A percentile compares a stretch with the other conserved stretches of the same genome.
These are phyloP conservation scores for Aspergillus eucalypticola DNA, from an alignment of 2,329 filamentous ascomycete genomes.

Conservation along the genomic window DNA sequence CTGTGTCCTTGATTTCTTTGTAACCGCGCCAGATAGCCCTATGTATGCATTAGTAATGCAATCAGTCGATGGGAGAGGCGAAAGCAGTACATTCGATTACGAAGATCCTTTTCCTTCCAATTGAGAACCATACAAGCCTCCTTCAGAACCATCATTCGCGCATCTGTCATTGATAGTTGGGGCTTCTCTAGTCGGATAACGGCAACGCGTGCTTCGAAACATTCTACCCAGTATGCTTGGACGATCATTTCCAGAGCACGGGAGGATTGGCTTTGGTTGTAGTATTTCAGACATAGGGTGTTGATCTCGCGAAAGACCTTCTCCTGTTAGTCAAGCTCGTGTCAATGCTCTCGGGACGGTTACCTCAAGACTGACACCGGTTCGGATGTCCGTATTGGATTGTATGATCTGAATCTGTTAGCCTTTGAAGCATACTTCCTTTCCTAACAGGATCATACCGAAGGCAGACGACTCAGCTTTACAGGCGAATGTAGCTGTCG, in stretches of 20 bases:
- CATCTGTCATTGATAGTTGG: conserved; percentile 48
- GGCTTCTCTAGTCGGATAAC: conserved; percentile 43
- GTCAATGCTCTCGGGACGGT: neutral
- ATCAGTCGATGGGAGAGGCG: no score
- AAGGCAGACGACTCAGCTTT: conserved; percentile 17
- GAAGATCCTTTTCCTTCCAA: conserved; percentile 60
- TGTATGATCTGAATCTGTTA: neutral
- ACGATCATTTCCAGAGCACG: conserved; percentile 61
- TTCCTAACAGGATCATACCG: conserved; percentile 13
- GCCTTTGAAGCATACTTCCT: no score
- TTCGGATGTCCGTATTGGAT: conserved; percentile 20
- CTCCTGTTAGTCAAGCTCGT: no score
- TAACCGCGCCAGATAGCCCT: conserved; percentile 59
- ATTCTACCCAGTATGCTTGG: conserved; percentile 59
- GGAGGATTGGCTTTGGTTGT: conserved; percentile 53
- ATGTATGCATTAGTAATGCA: no score
- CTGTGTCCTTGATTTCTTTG: conserved; percentile 59
- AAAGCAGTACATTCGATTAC: conserved; percentile 42
- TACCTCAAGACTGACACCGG: conserved; percentile 22
- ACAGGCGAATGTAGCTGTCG: conserved; percentile 45
- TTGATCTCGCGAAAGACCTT: conserved; percentile 27
- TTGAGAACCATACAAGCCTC: conserved; percentile 57
- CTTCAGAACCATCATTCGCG: conserved; percentile 54
- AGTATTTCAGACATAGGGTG: conserved; percentile 26
- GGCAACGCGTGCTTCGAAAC: conserved; percentile 55